A percentile compares a stretch with the other conserved stretches of the same genome.
phyloP scores from a whole-genome alignment of 495 filamentous ascomycete genomes.

The Talaromyces wortmannii region DNA sequence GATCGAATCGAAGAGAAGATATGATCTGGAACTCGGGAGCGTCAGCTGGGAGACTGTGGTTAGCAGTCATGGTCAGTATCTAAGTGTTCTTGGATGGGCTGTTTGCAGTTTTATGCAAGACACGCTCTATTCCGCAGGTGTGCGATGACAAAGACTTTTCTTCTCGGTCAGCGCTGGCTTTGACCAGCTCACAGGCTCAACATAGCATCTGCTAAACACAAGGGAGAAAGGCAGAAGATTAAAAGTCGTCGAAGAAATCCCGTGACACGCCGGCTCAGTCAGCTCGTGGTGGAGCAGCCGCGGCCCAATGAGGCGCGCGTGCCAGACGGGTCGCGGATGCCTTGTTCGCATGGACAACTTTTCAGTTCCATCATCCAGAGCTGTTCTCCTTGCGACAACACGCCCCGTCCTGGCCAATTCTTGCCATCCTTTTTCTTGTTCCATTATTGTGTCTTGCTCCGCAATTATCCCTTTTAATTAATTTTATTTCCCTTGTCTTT shows the following conservation, averaged over 20 bases:
- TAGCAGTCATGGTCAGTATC: not conserved
- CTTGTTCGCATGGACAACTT: not conserved
- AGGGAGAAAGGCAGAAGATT: too few species aligned
- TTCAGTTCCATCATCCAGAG: not conserved
- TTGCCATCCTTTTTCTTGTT: not conserved
- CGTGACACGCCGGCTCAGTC: not conserved
- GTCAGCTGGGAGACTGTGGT: not conserved
- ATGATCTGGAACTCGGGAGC: constrained; percentile 49
- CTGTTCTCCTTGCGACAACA: not conserved
- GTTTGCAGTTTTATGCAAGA: too few species aligned
- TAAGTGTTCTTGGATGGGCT: not conserved
- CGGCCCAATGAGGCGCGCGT: not conserved
- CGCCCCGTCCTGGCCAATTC: not conserved
- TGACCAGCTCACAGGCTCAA: too few species aligned
- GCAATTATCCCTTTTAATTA: not conserved
- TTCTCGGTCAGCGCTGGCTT: not conserved
- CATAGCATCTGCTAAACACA: too few species aligned
- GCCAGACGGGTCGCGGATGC: not conserved
- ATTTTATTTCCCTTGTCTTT: not conserved
- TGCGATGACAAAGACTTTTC: too few species aligned
- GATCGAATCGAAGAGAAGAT: constrained; percentile 71
- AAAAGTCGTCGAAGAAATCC: too few species aligned
- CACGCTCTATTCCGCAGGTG: too few species aligned
- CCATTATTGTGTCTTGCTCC: not conserved
- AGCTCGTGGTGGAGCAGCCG: not conserved